Conservation (phyloP, 1,284 basidiomycete species). For the Phellinidium pouzarii region DNA sequence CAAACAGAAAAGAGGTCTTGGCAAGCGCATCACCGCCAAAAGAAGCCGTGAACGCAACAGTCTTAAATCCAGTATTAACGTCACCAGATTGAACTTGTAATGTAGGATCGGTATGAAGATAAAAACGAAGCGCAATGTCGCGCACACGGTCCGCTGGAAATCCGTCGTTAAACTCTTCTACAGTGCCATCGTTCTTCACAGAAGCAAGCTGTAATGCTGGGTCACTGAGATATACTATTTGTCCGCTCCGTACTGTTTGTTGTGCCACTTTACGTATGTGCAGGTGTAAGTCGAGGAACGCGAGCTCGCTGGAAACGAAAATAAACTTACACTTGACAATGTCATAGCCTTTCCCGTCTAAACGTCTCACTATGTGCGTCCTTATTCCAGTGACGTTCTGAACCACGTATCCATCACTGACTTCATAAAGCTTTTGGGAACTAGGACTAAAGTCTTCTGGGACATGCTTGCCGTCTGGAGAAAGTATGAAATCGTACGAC, state of each 20-base stretch:
- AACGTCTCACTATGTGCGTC: constrained; percentile 64
- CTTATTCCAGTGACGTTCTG: constrained; percentile 73
- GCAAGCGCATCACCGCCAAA: constrained; percentile 62
- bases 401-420: constrained; percentile 67
- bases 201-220: constrained; percentile 42
- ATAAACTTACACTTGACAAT: constrained; percentile 75
- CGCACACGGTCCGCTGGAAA: constrained; percentile 27
- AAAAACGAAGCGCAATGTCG: constrained; percentile 54
- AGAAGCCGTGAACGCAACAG: constrained; percentile 56
- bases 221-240: constrained; percentile 78
- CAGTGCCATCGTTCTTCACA: constrained; percentile 25
- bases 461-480: constrained; percentile 47
- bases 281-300: constrained; percentile 1
- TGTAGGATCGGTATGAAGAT: constrained; percentile 43
- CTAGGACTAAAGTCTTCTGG: constrained; percentile 67
- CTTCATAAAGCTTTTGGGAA: constrained; percentile 52
- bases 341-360: constrained; percentile 85
- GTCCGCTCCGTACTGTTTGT: constrained; percentile 71
- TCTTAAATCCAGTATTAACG: constrained; percentile 38
- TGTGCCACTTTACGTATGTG: constrained; percentile 59
- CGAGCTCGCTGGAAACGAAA: no score
- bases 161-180: constrained; percentile 23
- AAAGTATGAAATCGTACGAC: constrained; percentile 77
- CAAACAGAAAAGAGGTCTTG: constrained; percentile 35
- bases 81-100: constrained; percentile 31